Conservation (phyloP, 78 protist species). For the Cavenderia fasciculata region DNA sequence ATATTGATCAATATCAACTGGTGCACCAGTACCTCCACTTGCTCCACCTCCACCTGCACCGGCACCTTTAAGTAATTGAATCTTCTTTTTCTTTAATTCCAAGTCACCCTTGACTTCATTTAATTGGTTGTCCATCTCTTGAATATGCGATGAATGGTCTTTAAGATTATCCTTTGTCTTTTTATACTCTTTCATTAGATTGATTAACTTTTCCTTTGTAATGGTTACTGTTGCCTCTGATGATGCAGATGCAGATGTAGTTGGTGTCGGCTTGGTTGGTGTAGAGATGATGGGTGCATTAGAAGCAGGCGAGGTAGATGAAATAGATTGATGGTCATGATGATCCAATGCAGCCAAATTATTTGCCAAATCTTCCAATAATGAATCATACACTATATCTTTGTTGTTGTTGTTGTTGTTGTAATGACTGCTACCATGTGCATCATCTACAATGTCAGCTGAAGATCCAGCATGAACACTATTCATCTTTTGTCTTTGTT, state of each 20-base stretch:
- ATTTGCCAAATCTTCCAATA: no score
- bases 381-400: no score
- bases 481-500: no score
- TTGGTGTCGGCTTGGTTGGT: no score
- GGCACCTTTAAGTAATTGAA: constrained; percentile 27
- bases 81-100: constrained; percentile 68
- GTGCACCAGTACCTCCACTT: no score
- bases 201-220: constrained; percentile 41
- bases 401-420: not conserved
- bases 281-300: no score
- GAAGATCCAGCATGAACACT: not conserved
- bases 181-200: constrained; percentile 36
- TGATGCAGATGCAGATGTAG: no score
- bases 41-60: no score
- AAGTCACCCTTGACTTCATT: constrained; percentile 35
- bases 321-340: no score
- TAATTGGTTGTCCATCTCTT: constrained; percentile 25
- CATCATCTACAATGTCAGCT: not conserved
- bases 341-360: no score
- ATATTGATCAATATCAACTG: no score
- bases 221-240: not conserved
- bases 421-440: not conserved
- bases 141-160: constrained; percentile 29
- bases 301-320: no score
- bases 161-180: constrained; percentile 21